Evolutionary conservation across 169 alveolate genomes (phyloP).

Genomic region (Cardiosporidium cionae): DNA sequence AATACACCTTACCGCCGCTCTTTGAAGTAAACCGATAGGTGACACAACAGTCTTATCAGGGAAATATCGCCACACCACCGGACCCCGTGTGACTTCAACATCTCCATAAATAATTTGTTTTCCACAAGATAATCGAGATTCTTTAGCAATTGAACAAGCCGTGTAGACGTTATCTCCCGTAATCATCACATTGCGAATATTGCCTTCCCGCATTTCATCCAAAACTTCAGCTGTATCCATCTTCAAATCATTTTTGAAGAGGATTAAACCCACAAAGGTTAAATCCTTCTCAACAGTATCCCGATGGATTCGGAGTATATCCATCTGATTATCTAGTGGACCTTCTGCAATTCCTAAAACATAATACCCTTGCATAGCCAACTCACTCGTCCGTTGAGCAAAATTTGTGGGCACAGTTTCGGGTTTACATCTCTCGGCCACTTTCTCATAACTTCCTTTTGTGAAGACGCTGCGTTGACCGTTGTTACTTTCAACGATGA

Average conservation of each 20-base stretch:
- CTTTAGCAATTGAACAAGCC: slow-evolving; percentile 9
- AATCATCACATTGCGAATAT: slow-evolving; percentile 23
- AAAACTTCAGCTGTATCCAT: slow-evolving; percentile 28
- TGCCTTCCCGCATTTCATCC: slow-evolving; percentile 5
- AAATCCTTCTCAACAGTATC: slow-evolving; percentile 6
- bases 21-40: too few relatives aligned
- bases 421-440: background rate
- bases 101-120: background rate
- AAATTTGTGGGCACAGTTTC: background rate
- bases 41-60: too few relatives aligned
- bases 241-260: slow-evolving; percentile 29
- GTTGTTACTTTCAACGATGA: background rate
- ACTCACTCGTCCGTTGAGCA: background rate
- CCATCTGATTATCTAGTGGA: background rate
- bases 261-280: slow-evolving; percentile 26
- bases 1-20: too few relatives aligned
- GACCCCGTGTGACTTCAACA: too few relatives aligned
- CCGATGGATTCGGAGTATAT: background rate
- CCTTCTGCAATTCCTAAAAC: background rate
- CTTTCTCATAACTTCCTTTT: slow-evolving; percentile 20
- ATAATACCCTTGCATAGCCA: slow-evolving; percentile 2
- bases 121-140: slow-evolving; percentile 9
- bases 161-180: slow-evolving; percentile 33
- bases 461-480: background rate
- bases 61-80: too few relatives aligned